Base-by-base conservation (phyloP, 2,329 filamentous ascomycete species). In the Dactylonectria macrodidyma region DNA sequence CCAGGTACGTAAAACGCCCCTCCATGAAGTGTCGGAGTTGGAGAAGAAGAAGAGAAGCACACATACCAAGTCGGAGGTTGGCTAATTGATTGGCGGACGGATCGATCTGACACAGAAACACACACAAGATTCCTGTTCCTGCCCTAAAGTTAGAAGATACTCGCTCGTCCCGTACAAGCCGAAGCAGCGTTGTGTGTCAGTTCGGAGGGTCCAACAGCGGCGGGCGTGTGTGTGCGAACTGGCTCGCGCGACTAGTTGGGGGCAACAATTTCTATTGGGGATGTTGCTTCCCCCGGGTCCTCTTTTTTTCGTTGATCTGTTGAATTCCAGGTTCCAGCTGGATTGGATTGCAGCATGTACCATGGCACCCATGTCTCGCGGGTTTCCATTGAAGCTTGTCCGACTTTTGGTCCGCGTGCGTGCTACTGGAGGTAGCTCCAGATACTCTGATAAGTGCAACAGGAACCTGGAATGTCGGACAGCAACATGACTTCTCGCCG, bases 241-340 rank as follows among this genome's bases (percentile, higher is more conserved):
- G 65, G 66, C 63, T 54, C 55, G 54, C 72, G 62, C 67, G 70
- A 38, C 65, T 62, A 75, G 75, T 76, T 77, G 75, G 73, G 75
- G 75, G 59, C 66, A 65, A 67, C 26, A 67, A 65, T 64, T 75
- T 76, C 71, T 76, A 19, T 77, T 77, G 75, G 75, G 75, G 75
- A 75, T 73, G 55, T 64, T 66, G 69, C 50, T 71, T 67, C 70
- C 54, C 56, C 68, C 64, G 74, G 74, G 63, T 70, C 72, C 73
- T 71, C 70, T 69, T 71, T 72, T 72, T 62, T 68, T 73, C 66
- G 74, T 74, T 76, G 74, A 77, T 74, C 74, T 77, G 75, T 77
- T 77, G 75, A 77, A 77, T 76, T 67, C 65, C 59, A 61, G 59
- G 55, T 46, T 38, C 47, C 41, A 47, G 22, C 52, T 54, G 56